A percentile compares a stretch with the other conserved stretches of the same genome.
These are phyloP conservation scores for Mimosa pudica DNA, from an alignment of 306 rosid genomes.

Conservation along the genomic window DNA sequence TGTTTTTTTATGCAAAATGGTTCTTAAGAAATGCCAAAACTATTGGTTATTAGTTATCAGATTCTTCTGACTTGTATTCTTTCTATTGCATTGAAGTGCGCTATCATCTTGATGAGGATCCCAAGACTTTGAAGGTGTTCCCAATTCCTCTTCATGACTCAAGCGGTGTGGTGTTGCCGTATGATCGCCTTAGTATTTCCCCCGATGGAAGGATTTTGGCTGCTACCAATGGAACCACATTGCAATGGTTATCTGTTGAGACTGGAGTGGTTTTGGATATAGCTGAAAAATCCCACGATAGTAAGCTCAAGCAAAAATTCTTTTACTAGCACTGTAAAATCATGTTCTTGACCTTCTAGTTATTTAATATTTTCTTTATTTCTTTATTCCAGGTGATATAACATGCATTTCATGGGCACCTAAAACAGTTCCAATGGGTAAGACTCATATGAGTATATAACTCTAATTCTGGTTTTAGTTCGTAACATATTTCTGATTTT, in stretches of 20 bases:
- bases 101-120: slow-evolving; percentile 94
- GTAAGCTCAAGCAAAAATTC: slow-evolving; percentile 47
- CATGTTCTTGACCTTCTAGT: slow-evolving; percentile 13
- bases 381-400: slow-evolving; percentile 70
- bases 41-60: slow-evolving; percentile 11
- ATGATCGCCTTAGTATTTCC: slow-evolving; percentile 82
- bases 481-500: not conserved
- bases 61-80: slow-evolving; percentile 34
- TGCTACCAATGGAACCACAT: slow-evolving; percentile 79
- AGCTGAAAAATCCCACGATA: slow-evolving; percentile 94
- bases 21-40: not conserved
- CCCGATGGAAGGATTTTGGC: slow-evolving; percentile 86
- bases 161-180: slow-evolving; percentile 59
- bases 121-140: slow-evolving; percentile 88
- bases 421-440: slow-evolving; percentile 67
- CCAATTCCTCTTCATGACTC: slow-evolving; percentile 84
- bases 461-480: slow-evolving; percentile 14
- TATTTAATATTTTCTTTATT: slow-evolving; percentile 27
- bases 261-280: slow-evolving; percentile 89
- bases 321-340: not conserved
- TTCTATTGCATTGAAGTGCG: slow-evolving; percentile 63
- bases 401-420: slow-evolving; percentile 90
- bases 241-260: slow-evolving; percentile 89
- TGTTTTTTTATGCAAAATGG: not conserved
- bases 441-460: slow-evolving; percentile 16